Base-by-base conservation (phyloP, 2,329 filamentous ascomycete species). In the Talaromyces sp. region DNA sequence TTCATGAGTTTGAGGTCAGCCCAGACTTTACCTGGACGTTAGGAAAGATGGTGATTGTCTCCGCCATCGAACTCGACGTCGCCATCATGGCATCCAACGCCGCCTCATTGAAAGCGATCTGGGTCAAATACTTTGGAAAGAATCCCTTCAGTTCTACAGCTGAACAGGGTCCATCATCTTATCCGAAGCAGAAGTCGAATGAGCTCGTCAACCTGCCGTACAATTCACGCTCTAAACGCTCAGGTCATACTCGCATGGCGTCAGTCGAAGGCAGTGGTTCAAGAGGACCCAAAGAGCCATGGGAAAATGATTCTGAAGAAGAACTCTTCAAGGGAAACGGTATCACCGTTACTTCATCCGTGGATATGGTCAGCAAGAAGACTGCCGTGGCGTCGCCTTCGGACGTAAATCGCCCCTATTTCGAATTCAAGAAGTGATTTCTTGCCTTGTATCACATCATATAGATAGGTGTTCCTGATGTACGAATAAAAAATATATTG, bases 81-180 rank as follows among this genome's bases (percentile, higher is more conserved):
- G 57, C 40, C 11, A 60, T 60, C 7, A 60, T 60, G 25, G 57
- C 57, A 46, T 31, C 57, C 8, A 60, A 60, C 18, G 57, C 57
- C 3, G 40, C 57, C 18, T 60, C 57, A 8, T 16, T 60, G 42
- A 60, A 60, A 60, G 39, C 40, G 3, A 33, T 60, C 4, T 60
- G 57, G 57, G 9, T 48, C 57, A 46, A 48, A 35, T 50, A 60
- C 57, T 14, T 60, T 23, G 8, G 28, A 16, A 60, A 60, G 9
- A 50, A 33, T 16, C 42, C 28, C 42, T 46, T 46, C 42, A 14
- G 44, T n/a, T 35, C 21, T 0, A 18, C 42, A 5, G 58, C 23
- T 4, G 37, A 58, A 12, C 35, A 40, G 7, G 39, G 14, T 14
- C 21, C 55, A 21, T 31, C 55, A 44, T n/a, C 55, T n/a, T 40